Evolutionary conservation across 2,329 filamentous ascomycete species (phyloP), one percentile per base, ranked within the genome.

Genomic region (Zasmidium cellare): DNA sequence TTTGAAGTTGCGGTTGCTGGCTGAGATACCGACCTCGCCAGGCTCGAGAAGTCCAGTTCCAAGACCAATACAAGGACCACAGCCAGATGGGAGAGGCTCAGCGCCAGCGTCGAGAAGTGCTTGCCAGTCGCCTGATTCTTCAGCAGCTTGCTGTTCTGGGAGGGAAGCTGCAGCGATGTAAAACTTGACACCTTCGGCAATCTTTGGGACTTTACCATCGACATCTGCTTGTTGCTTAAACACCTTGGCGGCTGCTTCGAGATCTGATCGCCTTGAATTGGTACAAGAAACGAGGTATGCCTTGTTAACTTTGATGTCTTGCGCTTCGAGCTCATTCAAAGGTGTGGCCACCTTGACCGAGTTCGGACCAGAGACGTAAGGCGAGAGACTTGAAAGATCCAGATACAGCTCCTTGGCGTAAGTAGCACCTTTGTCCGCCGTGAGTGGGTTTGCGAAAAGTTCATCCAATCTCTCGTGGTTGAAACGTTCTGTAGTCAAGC

Each of bases 251-350:
- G 93, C 93, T 0, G 89, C 87, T 0, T 86, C 86, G 14, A 97
- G 80, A 72, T 97, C 93, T 0, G 90, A 92, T 9, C 86, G 84
- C 51, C 93, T 82, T 0, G 85, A 87, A 76, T 97, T 97, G 5
- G 93, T 97, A 79, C 93, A 97, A 0, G 88, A 92, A 0, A 97
- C 88, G 0, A 97, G 80, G 72, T 96, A 97, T 0, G 90, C 92
- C 71, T 89, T 91, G 78, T 97, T 77, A 20, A 97, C 75, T 50
- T 84, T 82, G 72, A 97, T 96, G 63, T 89, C 77, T 70, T 93
- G 80, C 0, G 82, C 71, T 66, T 88, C 88, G 1, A 97, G 83
- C 28, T 93, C 85, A 3, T 79, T 76, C 0, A 97, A 75, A 0
- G 93, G 91, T 0, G 87, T 96, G 0, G 89, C 86, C 0, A 96